Evolutionary conservation across 441 rosid species (phyloP).

Genomic region (Erodium texanum): DNA sequence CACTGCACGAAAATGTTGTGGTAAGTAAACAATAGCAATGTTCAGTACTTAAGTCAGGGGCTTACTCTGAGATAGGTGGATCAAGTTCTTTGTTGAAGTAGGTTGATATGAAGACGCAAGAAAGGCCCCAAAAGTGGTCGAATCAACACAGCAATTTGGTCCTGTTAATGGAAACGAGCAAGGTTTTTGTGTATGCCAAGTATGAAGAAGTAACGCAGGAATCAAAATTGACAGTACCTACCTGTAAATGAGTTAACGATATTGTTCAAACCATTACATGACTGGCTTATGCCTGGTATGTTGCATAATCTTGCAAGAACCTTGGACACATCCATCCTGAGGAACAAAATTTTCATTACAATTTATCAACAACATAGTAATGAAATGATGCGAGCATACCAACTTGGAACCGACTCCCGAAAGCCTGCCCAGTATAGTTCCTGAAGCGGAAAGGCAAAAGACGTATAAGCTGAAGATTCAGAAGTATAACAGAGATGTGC

Average conservation of each 20-base stretch:
- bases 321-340: constrained; percentile 28
- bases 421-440: constrained; percentile 36
- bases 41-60: background rate
- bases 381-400: constrained; percentile 19
- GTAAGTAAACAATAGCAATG: too few relatives aligned
- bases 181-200: too few relatives aligned
- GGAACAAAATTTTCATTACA: too few relatives aligned
- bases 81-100: constrained; percentile 38
- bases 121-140: constrained; percentile 20
- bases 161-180: constrained; percentile 17
- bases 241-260: constrained; percentile 24
- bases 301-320: constrained; percentile 28
- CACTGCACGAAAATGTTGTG: constrained; percentile 21
- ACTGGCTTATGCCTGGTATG: constrained; percentile 20
- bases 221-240: constrained; percentile 23
- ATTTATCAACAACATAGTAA: background rate
- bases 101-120: constrained; percentile 29
- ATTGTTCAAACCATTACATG: constrained; percentile 23
- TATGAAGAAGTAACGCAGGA: background rate
- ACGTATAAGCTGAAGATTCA: background rate
- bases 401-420: constrained; percentile 29
- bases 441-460: constrained; percentile 17
- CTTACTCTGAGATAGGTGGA: constrained; percentile 43
- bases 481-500: background rate
- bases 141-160: constrained; percentile 37